Evolutionary conservation across 306 rosid genomes (phyloP), one percentile per base, ranked within the genome.

Genomic region (Cicer pinnatifidum): DNA sequence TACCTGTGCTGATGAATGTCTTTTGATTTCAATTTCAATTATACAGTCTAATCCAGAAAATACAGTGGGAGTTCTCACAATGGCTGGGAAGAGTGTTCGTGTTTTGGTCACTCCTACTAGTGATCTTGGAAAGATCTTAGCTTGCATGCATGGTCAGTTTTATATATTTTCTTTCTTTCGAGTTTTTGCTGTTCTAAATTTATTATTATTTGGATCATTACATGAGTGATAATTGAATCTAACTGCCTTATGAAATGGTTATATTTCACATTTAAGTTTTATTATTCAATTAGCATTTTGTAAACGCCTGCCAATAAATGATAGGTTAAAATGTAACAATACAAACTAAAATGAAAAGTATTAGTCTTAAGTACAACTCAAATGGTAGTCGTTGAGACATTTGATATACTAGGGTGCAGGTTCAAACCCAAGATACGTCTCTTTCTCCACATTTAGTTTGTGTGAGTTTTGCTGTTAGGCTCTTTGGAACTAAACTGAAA

Each of bases 21-120:
- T 38, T 72, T 82, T 80, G 33, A 13, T 13, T 82, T 62, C 78
- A 12, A 20, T 82, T 39, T 73, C 28, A 52, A 71, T 63, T 8
- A 44, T 76, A 7, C 92, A 93, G 98, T 89, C 96, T 76, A 93
- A 93, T 84, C 98, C 98, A 11, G 96, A 93, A 85, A 93, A 91
- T 69, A 93, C 97, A 9, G 98, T 91, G 46, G 98, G 98, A 83
- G 89, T 93, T 82, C 91, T 93, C 78, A 93, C 93, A 19, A 93
- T 93, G 98, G 98, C 97, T 1, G 98, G 98, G 20, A 93, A 93
- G 82, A 93, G 98, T 28, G 90, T 90, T 78, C 96, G 97, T 8
- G 98, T 93, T 67, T 88, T 93, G 86, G 98, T 88, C 44, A 93
- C 96, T 17, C 98, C 98, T 44, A 93, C 98, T 28, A 88, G 92